Conservation (phyloP, 345 rosid species). For the Anastatica hierochuntica region DNA sequence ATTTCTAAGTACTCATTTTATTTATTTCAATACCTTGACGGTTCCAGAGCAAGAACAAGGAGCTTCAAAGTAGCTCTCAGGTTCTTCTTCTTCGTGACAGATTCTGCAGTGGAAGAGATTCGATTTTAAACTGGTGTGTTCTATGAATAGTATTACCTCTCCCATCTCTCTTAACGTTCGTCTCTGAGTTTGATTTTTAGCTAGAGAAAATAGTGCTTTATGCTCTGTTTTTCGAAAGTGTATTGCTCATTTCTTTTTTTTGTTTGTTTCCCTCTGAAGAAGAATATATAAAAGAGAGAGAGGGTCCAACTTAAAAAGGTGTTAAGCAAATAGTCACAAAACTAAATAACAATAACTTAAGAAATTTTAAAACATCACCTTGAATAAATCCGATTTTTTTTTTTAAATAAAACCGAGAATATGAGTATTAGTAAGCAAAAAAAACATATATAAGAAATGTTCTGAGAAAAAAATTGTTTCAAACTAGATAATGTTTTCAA, state of each 20-base stretch:
- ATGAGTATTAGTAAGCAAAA: too few relatives aligned
- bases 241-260: conserved; percentile 10
- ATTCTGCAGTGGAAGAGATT: conserved; percentile 44
- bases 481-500: too few relatives aligned
- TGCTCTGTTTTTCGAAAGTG: neutral
- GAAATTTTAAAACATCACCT: too few relatives aligned
- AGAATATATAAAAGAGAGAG: neutral
- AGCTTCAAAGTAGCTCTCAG: conserved; percentile 71
- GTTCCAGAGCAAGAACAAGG: conserved; percentile 96
- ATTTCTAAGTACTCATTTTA: too few relatives aligned
- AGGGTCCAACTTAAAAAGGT: conserved; percentile 11
- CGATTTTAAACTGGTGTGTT: conserved; percentile 31
- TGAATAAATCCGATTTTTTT: too few relatives aligned
- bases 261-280: neutral
- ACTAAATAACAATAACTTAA: too few relatives aligned
- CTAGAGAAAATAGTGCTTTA: neutral
- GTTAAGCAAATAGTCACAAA: neutral
- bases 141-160: conserved; percentile 42
- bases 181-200: neutral
- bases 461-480: too few relatives aligned
- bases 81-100: conserved; percentile 70
- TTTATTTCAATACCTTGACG: conserved; percentile 43
- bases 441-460: too few relatives aligned
- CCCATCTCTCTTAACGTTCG: conserved; percentile 30
- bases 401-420: too few relatives aligned